Evolutionary conservation across 1,284 basidiomycete genomes (phyloP).

Genomic region (Cutaneotrichosporon mucoides): DNA sequence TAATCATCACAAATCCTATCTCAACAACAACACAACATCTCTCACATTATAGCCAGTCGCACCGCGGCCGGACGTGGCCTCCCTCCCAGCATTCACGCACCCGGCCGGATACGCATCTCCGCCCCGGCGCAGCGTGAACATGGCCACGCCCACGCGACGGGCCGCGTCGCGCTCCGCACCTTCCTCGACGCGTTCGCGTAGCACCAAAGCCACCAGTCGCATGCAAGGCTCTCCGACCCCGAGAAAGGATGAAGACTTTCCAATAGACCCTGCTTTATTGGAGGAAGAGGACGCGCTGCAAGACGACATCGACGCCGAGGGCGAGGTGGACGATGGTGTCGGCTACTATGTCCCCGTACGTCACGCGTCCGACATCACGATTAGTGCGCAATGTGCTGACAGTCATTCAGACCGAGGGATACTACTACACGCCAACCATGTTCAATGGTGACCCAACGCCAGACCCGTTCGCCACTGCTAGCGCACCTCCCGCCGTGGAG

Average conservation of each 20-base stretch:
- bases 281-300: slow-evolving; percentile 9
- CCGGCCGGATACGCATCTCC: not conserved
- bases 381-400: slow-evolving; percentile 6
- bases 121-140: slow-evolving; percentile 3
- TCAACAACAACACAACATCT: not conserved
- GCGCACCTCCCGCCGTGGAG: not conserved
- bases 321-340: slow-evolving; percentile 21
- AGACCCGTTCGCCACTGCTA: not conserved
- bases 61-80: slow-evolving; percentile 2
- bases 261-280: slow-evolving; percentile 16
- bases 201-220: slow-evolving; percentile 2
- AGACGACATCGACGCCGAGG: slow-evolving; percentile 22
- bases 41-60: not conserved
- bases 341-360: slow-evolving; percentile 22
- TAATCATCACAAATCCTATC: not conserved
- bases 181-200: slow-evolving; percentile 12
- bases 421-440: slow-evolving; percentile 10
- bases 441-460: not conserved
- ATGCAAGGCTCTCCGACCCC: not conserved
- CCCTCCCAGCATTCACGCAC: not conserved
- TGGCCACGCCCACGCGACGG: slow-evolving; percentile 19
- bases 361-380: not conserved
- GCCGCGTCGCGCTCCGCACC: slow-evolving; percentile 18
- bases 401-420: slow-evolving; percentile 10
- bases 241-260: slow-evolving; percentile 5